These are phyloP conservation scores for Blumeria hordei DNA, from an alignment of 2,329 filamentous ascomycete species.

Conservation along the genomic window DNA sequence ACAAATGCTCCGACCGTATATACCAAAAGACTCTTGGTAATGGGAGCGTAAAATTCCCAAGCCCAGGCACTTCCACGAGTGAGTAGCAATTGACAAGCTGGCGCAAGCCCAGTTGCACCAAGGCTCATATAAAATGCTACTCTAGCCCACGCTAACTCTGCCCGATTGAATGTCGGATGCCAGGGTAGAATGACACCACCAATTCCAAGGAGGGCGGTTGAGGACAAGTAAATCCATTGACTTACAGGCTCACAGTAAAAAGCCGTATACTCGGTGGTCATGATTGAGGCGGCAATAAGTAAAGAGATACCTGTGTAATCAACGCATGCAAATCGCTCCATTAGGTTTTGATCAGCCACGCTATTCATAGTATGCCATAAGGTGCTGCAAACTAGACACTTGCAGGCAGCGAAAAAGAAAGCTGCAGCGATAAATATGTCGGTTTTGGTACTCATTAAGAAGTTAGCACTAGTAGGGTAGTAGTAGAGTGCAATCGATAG, in stretches of 20 bases:
- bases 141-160: conserved; percentile 78
- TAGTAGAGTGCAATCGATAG: conserved; percentile 84
- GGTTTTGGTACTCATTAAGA: conserved; percentile 61
- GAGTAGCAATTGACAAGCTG: conserved; percentile 58
- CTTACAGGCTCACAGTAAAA: conserved; percentile 92
- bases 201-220: conserved; percentile 60
- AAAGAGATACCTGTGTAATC: conserved; percentile 96
- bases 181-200: conserved; percentile 81
- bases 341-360: conserved; percentile 67
- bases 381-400: conserved; percentile 83
- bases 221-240: conserved; percentile 62
- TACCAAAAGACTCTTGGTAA: conserved; percentile 64
- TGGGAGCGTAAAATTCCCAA: conserved; percentile 70
- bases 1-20: conserved; percentile 68
- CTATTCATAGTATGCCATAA: conserved; percentile 99
- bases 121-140: conserved; percentile 82
- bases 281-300: conserved; percentile 83
- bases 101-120: conserved; percentile 69
- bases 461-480: conserved; percentile 73
- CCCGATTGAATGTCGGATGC: conserved; percentile 83
- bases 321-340: conserved; percentile 91
- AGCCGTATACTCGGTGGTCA: conserved; percentile 94
- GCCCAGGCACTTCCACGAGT: conserved; percentile 61
- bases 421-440: conserved; percentile 79
- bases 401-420: conserved; percentile 89